These are phyloP conservation scores for Entomortierella beljakovae DNA, from an alignment of 192 early-diverging fungal species.

Conservation along the genomic window DNA sequence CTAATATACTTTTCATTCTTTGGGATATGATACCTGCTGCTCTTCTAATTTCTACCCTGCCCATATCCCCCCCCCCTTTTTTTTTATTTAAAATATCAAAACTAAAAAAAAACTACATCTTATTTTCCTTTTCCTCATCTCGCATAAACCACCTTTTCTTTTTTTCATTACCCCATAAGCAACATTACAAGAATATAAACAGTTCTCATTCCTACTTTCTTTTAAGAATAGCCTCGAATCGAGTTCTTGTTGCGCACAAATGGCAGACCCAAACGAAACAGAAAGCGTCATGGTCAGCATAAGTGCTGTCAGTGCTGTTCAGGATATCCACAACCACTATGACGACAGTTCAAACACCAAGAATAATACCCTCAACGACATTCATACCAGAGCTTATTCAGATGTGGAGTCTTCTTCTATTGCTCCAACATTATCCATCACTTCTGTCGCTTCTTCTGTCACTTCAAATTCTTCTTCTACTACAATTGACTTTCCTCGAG, in stretches of 20 bases:
- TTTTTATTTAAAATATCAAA: not conserved
- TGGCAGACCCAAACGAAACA: not conserved
- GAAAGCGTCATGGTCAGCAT: conserved; percentile 24
- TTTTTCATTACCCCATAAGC: too few species aligned
- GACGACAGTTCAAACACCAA: not conserved
- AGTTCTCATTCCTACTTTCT: not conserved
- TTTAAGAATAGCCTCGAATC: not conserved
- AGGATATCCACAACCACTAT: conserved; percentile 12
- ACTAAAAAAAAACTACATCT: not conserved
- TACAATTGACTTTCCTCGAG: not conserved
- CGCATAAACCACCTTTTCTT: not conserved
- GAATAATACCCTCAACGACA: not conserved
- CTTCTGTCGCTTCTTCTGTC: not conserved
- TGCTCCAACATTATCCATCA: not conserved
- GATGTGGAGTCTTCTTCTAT: not conserved
- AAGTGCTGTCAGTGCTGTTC: conserved; percentile 25
- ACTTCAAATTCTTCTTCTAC: not conserved
- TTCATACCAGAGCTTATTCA: not conserved
- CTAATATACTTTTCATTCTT: too few species aligned
- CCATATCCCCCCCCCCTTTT: not conserved
- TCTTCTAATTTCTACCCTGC: not conserved
- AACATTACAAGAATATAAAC: too few species aligned
- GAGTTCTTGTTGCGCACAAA: not conserved
- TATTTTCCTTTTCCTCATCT: not conserved
- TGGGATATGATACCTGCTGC: too few species aligned